phyloP scores from a whole-genome alignment of 1,284 basidiomycete species.

The Irpex sp. region DNA sequence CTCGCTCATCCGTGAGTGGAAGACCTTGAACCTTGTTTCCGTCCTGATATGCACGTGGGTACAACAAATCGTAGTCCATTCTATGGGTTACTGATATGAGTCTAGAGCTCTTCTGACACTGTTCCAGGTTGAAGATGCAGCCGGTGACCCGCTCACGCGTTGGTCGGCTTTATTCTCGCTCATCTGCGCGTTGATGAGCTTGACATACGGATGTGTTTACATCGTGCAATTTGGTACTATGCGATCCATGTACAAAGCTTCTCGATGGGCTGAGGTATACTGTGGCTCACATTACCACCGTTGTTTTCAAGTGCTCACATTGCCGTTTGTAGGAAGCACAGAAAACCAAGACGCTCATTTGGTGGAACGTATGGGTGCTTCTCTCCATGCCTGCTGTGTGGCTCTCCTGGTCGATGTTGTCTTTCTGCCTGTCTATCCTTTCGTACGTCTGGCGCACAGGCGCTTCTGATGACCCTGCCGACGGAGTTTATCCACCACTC shows the following conservation, averaged over 20 bases:
- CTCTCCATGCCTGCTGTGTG: constrained; percentile 71
- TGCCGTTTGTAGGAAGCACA: constrained; percentile 54
- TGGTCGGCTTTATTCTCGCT: constrained; percentile 66
- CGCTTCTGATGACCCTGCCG: constrained; percentile 38
- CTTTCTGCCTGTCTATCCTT: constrained; percentile 65
- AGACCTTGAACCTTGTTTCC: constrained; percentile 73
- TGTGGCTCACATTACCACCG: not conserved
- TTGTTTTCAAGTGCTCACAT: constrained; percentile 1
- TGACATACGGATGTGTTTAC: constrained; percentile 74
- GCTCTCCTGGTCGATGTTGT: constrained; percentile 75
- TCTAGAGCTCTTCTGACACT: constrained; percentile 68
- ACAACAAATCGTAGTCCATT: constrained; percentile 7
- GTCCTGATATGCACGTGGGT: constrained; percentile 67
- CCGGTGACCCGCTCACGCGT: constrained; percentile 60
- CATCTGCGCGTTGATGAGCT: constrained; percentile 66
- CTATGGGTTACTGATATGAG: not conserved
- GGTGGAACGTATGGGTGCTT: constrained; percentile 81
- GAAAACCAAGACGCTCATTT: constrained; percentile 57
- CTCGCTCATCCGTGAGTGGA: constrained; percentile 69
- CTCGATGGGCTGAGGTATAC: constrained; percentile 70
- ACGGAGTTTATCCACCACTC: constrained; percentile 26
- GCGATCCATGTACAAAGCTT: constrained; percentile 73
- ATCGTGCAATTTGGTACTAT: constrained; percentile 76
- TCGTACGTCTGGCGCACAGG: constrained; percentile 73
- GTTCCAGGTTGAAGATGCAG: constrained; percentile 63